Evolutionary conservation across 208 protist species (phyloP).

Genomic region (Trypanosoma avium): DNA sequence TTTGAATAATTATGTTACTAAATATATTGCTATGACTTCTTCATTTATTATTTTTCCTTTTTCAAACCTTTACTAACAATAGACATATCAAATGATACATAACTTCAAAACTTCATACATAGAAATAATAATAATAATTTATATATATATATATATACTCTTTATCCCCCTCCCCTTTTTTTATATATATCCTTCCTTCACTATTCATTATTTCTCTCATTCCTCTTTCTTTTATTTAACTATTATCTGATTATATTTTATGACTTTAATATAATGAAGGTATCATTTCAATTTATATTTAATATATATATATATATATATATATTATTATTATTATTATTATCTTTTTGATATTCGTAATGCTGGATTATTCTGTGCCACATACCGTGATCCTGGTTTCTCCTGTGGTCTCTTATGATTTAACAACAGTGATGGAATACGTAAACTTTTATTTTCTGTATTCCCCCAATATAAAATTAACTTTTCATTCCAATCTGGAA

Average conservation of each 20-base stretch:
- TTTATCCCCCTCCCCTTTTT: too few species aligned
- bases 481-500: constrained; percentile 48
- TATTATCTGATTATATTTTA: constrained; percentile 5
- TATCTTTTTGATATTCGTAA: constrained; percentile 26
- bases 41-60: too few species aligned
- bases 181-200: constrained; percentile 1
- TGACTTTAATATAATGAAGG: too few species aligned
- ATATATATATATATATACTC: too few species aligned
- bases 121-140: too few species aligned
- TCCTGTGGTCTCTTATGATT: constrained; percentile 64
- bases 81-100: too few species aligned
- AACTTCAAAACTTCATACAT: too few species aligned
- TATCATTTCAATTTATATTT: constrained; percentile 1
- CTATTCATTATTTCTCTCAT: too few species aligned
- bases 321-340: neutral
- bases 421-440: constrained; percentile 55
- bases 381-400: constrained; percentile 66
- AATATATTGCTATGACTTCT: too few species aligned
- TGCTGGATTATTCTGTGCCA: constrained; percentile 54
- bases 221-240: constrained; percentile 6
- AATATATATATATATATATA: constrained; percentile 6
- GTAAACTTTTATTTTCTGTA: constrained; percentile 39
- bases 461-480: constrained; percentile 51
- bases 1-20: too few species aligned
- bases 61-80: too few species aligned